Evolutionary conservation across 2,329 filamentous ascomycete species (phyloP).

Genomic region (Cladosporium halotolerans): DNA sequence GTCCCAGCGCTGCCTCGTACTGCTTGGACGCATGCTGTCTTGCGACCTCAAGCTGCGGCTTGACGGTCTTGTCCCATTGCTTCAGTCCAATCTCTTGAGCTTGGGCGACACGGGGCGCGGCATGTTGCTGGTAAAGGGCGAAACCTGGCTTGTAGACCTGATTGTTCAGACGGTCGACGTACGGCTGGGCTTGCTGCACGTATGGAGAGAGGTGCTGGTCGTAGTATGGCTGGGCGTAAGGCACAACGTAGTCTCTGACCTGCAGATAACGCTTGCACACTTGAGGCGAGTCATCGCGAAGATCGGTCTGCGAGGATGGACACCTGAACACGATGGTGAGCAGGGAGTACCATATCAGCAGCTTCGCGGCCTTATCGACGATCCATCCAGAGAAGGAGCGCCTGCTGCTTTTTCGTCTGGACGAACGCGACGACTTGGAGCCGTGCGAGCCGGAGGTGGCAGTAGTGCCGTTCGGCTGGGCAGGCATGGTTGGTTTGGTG

Average conservation of each 20-base stretch:
- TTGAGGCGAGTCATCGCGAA: conserved; percentile 63
- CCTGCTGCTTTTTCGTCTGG: conserved; percentile 13
- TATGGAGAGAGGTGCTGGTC: conserved; percentile 77
- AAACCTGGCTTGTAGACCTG: conserved; percentile 63
- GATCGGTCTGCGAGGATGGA: conserved; percentile 60
- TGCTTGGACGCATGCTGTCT: conserved; percentile 55
- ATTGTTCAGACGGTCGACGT: conserved; percentile 53
- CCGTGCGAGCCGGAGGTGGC: conserved; percentile 9
- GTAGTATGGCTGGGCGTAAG: conserved; percentile 81
- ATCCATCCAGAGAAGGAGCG: conserved; percentile 20
- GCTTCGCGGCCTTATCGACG: conserved; percentile 36
- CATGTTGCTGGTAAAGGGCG: conserved; percentile 60
- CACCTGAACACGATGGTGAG: conserved; percentile 77
- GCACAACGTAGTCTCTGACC: conserved; percentile 61
- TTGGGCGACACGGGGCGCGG: conserved; percentile 63
- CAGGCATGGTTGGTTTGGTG: conserved; percentile 16
- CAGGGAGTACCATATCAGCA: conserved; percentile 81
- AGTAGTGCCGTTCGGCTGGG: conserved; percentile 15
- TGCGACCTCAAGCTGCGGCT: conserved; percentile 65
- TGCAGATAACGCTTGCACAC: conserved; percentile 76
- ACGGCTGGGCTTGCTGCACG: conserved; percentile 68
- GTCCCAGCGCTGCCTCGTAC: conserved; percentile 67
- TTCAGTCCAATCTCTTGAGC: conserved; percentile 59
- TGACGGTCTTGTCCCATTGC: conserved; percentile 73
- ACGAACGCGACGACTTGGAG: conserved; percentile 14